Conservation (phyloP, 75 land plant genomes). For the Isoetes taiwanensis region DNA sequence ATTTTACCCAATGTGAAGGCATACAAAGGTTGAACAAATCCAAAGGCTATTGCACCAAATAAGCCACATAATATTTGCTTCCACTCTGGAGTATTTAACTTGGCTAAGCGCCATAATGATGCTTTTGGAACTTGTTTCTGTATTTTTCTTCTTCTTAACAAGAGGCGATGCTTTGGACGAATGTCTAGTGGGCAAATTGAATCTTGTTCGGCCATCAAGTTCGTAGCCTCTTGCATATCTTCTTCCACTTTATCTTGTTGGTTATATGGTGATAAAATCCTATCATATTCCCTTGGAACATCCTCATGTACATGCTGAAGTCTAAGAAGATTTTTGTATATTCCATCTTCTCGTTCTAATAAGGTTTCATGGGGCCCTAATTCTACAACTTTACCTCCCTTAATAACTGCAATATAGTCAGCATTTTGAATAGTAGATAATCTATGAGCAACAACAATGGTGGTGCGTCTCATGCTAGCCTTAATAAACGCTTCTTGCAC, state of each 20-base stretch:
- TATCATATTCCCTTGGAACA: too few relatives aligned
- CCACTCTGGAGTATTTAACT: slow-evolving; percentile 19
- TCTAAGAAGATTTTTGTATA: background rate
- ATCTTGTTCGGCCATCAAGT: too few relatives aligned
- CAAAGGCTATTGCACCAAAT: slow-evolving; percentile 14
- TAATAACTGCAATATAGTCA: background rate
- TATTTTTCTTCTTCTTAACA: too few relatives aligned
- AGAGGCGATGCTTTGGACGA: too few relatives aligned
- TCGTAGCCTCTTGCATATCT: too few relatives aligned
- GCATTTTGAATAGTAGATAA: background rate
- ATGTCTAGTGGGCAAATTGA: too few relatives aligned
- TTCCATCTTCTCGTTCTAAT: background rate
- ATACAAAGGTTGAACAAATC: slow-evolving; percentile 14
- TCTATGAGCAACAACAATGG: background rate
- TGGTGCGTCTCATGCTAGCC: background rate
- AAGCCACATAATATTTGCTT: slow-evolving; percentile 17
- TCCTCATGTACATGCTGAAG: too few relatives aligned
- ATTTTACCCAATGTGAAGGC: slow-evolving; percentile 13
- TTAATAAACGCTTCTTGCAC: background rate
- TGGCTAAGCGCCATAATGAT: slow-evolving; percentile 5
- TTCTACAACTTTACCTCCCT: too few relatives aligned
- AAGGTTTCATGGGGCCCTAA: too few relatives aligned
- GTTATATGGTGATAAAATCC: too few relatives aligned
- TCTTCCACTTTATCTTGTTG: too few relatives aligned
- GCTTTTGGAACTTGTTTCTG: too few relatives aligned